Base-by-base conservation (phyloP, 129 eudicot genomes). In the Heracleum sosnowskyi region DNA sequence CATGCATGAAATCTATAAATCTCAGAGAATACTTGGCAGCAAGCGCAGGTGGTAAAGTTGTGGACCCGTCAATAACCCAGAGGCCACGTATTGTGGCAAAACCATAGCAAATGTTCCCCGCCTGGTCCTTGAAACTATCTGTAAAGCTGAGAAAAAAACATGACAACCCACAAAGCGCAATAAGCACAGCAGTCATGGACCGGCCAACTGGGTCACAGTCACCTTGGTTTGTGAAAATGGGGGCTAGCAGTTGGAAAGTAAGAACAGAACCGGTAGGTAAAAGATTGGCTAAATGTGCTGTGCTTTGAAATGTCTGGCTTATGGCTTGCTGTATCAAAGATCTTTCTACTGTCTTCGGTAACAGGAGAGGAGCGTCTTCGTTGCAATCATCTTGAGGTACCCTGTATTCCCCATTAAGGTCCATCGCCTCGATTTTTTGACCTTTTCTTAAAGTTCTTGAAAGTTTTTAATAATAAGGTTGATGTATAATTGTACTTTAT, bases 261-360 rank as follows among this genome's bases (percentile, higher is more conserved):
- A 95, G 96, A 57, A 92, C 97, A 20, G 99, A 84, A 0, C 97
- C 97, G 0, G 99, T 91, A 47, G 96, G 97, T 20, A 95, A 78
- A 77, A 90, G 97, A 76, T 90, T 92, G 47, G 96, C 93, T 26
- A 92, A 74, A 77, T 90, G 91, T 47, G 95, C 92, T 2, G 96
- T 90, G 87, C 99, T 87, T 84, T 88, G 80, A 64, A 95, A 95
- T 24, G 99, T 95, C 79, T 91, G 97, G 82, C 91, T 92, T 5
- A 95, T 91, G 63, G 96, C 96, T 70, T 87, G 82, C 74, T 95
- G 99, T 35, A 90, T 87, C 9, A 73, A 74, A 76, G 84, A 88
- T 85, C 86, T 89, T 69, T 89, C 92, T 7, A 81, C 77, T 2
- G 87, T 37, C 79, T 89, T 88, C 5, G 97, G 93, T 62, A 90